Percentiles rank a stretch among this genome's conserved stretches.
Evolutionary conservation across 2,329 filamentous ascomycete genomes (phyloP).

Genomic region (Penicillium sp.): DNA sequence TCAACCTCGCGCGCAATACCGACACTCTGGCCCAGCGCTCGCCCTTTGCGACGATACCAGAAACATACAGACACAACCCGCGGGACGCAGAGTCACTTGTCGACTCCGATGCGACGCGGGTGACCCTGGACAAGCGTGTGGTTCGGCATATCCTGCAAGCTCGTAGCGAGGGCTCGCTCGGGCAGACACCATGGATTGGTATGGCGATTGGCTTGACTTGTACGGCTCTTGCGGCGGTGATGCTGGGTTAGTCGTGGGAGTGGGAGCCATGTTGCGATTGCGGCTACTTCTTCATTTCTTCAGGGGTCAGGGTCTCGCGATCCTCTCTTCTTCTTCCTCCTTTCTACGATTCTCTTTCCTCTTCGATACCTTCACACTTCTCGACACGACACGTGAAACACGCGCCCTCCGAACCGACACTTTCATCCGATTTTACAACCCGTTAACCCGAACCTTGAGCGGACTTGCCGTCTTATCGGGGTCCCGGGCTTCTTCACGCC

Average conservation of each 20-base stretch:
- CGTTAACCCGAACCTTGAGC: neutral
- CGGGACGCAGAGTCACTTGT: neutral
- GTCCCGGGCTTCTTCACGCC: neutral
- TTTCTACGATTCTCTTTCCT: neutral
- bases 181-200: conserved; percentile 45
- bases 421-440: conserved; percentile 4
- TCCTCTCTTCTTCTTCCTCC: neutral
- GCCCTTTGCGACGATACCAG: conserved; percentile 24
- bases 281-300: too few species aligned
- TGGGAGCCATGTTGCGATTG: too few species aligned
- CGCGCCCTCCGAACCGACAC: conserved; percentile 12
- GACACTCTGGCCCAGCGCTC: conserved; percentile 19
- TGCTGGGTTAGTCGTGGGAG: conserved; percentile 33
- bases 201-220: conserved; percentile 45
- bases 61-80: conserved; percentile 5
- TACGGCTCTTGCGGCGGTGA: conserved; percentile 41
- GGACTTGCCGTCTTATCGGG: neutral
- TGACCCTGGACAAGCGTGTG: conserved; percentile 9
- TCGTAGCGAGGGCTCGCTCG: conserved; percentile 41
- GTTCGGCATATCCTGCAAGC: conserved; percentile 32
- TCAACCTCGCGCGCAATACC: conserved; percentile 9
- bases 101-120: conserved; percentile 5
- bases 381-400: conserved; percentile 22
- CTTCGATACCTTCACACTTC: conserved; percentile 2
- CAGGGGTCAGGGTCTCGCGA: neutral